These are phyloP conservation scores for Colletotrichum sp. DNA, from an alignment of 2,329 filamentous ascomycete species.

Conservation along the genomic window DNA sequence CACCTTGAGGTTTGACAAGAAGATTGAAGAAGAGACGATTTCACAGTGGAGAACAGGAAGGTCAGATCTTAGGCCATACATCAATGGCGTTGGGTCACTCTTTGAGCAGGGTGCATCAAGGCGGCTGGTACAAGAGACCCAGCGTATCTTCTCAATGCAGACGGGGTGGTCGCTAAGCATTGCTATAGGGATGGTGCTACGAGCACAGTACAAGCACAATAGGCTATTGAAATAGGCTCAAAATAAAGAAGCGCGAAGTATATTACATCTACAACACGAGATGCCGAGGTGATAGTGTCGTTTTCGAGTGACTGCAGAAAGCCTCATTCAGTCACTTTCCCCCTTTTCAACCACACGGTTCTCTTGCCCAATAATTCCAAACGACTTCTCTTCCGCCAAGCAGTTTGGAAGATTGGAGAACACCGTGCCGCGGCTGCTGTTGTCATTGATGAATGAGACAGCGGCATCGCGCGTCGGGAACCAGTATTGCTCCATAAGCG, in stretches of 20 bases:
- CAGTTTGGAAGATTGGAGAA: neutral
- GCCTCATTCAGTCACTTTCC: neutral
- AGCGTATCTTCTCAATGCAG: neutral
- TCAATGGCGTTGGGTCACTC: neutral
- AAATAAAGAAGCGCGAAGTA: neutral
- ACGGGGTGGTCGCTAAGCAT: neutral
- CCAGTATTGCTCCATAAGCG: neutral
- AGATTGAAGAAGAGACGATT: neutral
- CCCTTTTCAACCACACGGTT: neutral
- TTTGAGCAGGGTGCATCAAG: neutral
- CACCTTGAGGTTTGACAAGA: neutral
- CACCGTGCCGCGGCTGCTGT: neutral
- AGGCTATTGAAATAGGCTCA: neutral
- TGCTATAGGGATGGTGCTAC: neutral
- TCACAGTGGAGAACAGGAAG: neutral
- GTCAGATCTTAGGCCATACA: neutral
- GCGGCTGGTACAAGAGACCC: neutral
- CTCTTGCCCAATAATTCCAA: neutral
- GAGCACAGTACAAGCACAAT: neutral
- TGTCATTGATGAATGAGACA: neutral
- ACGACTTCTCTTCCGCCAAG: neutral
- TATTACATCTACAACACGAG: neutral
- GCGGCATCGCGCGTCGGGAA: neutral
- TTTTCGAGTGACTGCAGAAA: fast-evolving
- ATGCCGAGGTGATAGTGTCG: neutral